phyloP scores from a whole-genome alignment of 78 protist genomes.

The Protostelium mycophagum region DNA sequence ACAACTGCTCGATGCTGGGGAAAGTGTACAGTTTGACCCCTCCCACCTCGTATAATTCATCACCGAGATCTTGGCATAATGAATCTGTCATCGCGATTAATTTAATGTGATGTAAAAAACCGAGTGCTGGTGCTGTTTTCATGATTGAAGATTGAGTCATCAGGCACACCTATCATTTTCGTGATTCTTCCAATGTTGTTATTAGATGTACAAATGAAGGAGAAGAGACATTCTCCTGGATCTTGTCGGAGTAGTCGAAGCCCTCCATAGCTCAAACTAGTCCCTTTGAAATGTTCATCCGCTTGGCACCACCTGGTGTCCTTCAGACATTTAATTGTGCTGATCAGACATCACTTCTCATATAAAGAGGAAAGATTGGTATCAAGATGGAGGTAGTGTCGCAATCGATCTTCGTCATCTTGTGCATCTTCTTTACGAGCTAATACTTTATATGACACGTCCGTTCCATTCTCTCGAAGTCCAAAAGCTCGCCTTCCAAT shows the following conservation, averaged over 20 bases:
- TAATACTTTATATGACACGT: background rate
- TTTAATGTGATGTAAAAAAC: background rate
- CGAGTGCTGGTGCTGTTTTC: background rate
- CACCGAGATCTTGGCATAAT: background rate
- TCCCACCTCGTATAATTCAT: background rate
- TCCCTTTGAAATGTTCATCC: conserved; percentile 13
- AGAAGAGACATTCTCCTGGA: conserved; percentile 80
- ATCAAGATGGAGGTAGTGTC: background rate
- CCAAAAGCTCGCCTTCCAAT: background rate
- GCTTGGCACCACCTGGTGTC: background rate
- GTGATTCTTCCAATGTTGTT: conserved; percentile 84
- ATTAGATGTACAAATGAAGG: conserved; percentile 89
- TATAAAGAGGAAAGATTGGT: background rate
- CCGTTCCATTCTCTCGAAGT: background rate
- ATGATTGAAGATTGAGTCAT: background rate
- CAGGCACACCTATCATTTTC: conserved; percentile 26
- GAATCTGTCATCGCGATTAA: background rate
- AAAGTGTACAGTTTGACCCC: conserved; percentile 7
- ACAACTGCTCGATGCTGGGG: conserved; percentile 42
- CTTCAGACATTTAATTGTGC: background rate
- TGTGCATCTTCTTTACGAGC: background rate
- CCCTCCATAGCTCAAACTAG: conserved; percentile 13
- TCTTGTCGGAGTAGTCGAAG: conserved; percentile 59
- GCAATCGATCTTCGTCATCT: background rate
- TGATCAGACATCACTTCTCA: background rate